Base-by-base conservation (phyloP, 495 filamentous ascomycete species). In the Penicillium malachiteum region DNA sequence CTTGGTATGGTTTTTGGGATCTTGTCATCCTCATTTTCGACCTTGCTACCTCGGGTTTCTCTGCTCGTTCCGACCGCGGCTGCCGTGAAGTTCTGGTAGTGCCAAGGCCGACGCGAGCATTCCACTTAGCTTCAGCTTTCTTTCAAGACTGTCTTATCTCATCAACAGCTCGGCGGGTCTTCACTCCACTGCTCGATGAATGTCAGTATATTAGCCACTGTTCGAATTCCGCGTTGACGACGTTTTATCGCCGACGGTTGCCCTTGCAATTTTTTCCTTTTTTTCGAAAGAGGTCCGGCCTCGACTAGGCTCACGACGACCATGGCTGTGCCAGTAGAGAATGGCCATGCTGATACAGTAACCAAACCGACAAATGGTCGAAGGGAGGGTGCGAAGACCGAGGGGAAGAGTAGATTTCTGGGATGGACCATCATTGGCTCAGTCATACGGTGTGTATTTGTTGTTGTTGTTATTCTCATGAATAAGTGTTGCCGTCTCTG, bases 391-490 rank as follows among this genome's bases (percentile, higher is more conserved):
- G 46, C 45, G 10, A 43, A 38, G 39, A 58, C 68, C 31, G 46
- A 60, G 34, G 71, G 48, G 56, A 70, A 53, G 55, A 76, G 54
- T 30, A 61, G 68, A 35, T 64, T 80, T 55, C 37, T 75, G 53
- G 81, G 60, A 62, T 79, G 84, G 69, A 73, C 50, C 30, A 18
- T 74, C 34, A 55, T 90, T 38, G 84, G 75, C 59, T 63, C 84
- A 26, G 57, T 84, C 32, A 81, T 85, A 8, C 84, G 89, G 89
- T 91, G 80, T 60, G 77, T 21, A 17, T 38, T 40, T 11, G 6
- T 12, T 16, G 10, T 30, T 35, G n/a, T 8, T 13, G 17, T 43
- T 18, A 12, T 26, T n/a, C n/a, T n/a, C n/a, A n/a, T n/a, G n/a
- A n/a, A n/a, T n/a, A n/a, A n/a, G n/a, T 26, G 21, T 26, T 26